Percentiles rank a stretch among this genome's conserved stretches.
Conservation (phyloP, 306 rosid genomes). For the Lathyrus sativus region DNA sequence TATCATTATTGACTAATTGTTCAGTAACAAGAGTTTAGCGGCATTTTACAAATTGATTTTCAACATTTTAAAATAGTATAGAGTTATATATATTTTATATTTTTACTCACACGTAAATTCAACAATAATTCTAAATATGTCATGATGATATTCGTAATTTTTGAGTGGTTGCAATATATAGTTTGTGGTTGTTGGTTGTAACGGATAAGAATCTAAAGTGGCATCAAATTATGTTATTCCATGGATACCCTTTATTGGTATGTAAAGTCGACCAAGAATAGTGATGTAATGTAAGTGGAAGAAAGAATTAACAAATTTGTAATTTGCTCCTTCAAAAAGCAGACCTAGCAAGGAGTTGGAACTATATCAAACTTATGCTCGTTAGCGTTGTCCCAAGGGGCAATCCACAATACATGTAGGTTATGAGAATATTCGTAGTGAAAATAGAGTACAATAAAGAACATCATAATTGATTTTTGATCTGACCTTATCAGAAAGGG, state of each 20-base stretch:
- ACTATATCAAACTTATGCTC: not conserved
- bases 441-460: not conserved
- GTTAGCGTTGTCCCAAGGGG: not conserved
- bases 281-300: not conserved
- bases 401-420: not conserved
- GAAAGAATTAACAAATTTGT: not conserved
- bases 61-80: no score
- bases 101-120: no score
- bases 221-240: conserved; percentile 10
- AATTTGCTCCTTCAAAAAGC: not conserved
- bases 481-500: no score
- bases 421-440: not conserved
- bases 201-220: not conserved
- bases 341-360: not conserved
- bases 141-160: not conserved
- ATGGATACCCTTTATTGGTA: not conserved
- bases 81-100: no score
- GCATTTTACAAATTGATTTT: no score
- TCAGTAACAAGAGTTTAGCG: no score
- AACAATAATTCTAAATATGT: not conserved
- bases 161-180: not conserved
- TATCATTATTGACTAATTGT: no score
- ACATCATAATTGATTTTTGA: no score
- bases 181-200: not conserved
- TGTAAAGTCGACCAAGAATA: not conserved